Evolutionary conservation across 2,329 filamentous ascomycete genomes (phyloP), one percentile per base, ranked within the genome.

Genomic region (Rhinocladiella similis): DNA sequence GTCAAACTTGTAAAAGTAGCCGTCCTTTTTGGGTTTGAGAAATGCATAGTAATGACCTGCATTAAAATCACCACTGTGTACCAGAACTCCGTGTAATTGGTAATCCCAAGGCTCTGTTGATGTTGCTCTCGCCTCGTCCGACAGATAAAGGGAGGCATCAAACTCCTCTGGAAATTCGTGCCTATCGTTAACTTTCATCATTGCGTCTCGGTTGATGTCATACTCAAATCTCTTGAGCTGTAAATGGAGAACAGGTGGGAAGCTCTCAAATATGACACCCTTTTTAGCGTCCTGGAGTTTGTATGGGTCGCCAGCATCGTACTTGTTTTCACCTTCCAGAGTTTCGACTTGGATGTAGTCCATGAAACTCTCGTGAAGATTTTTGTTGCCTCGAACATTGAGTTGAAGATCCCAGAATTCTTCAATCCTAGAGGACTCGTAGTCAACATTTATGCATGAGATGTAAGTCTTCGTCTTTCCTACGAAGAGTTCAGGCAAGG

Each of bases 331-430:
- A 39, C 94, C 94, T 64, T 97, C 92, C 73, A 99, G 87, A 33
- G 92, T 96, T 74, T 99, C 94, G 35, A 97, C 93, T 68, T 96
- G 88, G 65, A 99, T 88, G 70, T 99, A 99, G 73, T 97, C 92
- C 69, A 87, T 87, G 78, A 99, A 97, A 69, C 93, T 97, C 67
- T 95, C 91, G 62, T 96, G 88, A 29, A 99, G 78, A 60, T 89
- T 93, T 75, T 90, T 91, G 80, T 96, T 97, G 29, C 91, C 92
- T 61, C 89, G 89, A 49, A 99, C 95, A 65, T 97, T 99, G 65
- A 99, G 83, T 71, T 99, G 94, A 58, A 99, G 90, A 70, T 99
- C 94, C 94, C 94, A 99, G 72, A 97, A 99, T 66, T 99, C 95
- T 73, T 99, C 94, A 63, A 94, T 85, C 60, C 93, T 85, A 60